These are phyloP conservation scores for Hypoxylon lienhwacheense DNA, from an alignment of 495 filamentous ascomycete species.

Conservation along the genomic window DNA sequence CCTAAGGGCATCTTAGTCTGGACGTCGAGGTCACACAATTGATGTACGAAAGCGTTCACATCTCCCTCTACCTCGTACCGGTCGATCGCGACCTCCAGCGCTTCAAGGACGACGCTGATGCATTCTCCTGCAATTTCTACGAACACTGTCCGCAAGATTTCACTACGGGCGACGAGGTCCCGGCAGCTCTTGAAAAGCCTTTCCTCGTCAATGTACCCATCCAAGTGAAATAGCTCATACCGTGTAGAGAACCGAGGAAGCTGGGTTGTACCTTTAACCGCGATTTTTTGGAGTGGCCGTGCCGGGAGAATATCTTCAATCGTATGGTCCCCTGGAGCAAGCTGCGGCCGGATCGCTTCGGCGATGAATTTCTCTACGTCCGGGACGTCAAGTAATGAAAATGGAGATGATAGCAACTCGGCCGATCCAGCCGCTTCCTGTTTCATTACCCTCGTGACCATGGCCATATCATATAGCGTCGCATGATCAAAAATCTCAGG, in stretches of 20 bases:
- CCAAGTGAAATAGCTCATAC: constrained; percentile 46
- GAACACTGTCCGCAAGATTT: constrained; percentile 72
- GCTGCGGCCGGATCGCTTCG: constrained; percentile 40
- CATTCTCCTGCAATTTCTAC: constrained; percentile 58
- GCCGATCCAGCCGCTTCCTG: constrained; percentile 6
- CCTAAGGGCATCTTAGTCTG: constrained; percentile 60
- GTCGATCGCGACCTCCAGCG: constrained; percentile 54
- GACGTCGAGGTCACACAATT: constrained; percentile 53
- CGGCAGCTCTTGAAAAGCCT: constrained; percentile 40
- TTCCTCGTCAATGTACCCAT: constrained; percentile 33
- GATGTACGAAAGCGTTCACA: constrained; percentile 53
- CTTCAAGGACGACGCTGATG: constrained; percentile 63
- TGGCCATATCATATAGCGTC: constrained; percentile 52
- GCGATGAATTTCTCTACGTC: constrained; percentile 35
- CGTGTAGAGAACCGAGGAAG: constrained; percentile 51
- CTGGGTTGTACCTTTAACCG: constrained; percentile 60
- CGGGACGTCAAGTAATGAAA: constrained; percentile 40
- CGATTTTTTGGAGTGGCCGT: constrained; percentile 66
- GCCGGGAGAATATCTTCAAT: constrained; percentile 61
- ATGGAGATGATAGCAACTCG: constrained; percentile 29
- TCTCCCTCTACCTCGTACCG: constrained; percentile 58
- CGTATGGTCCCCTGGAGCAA: constrained; percentile 48
- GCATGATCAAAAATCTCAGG: constrained; percentile 55
- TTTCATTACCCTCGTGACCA: constrained; percentile 26
- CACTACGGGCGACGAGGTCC: constrained; percentile 57